Base-by-base conservation (phyloP, 192 early-diverging fungal species). In the Entomortierella lignicola region DNA sequence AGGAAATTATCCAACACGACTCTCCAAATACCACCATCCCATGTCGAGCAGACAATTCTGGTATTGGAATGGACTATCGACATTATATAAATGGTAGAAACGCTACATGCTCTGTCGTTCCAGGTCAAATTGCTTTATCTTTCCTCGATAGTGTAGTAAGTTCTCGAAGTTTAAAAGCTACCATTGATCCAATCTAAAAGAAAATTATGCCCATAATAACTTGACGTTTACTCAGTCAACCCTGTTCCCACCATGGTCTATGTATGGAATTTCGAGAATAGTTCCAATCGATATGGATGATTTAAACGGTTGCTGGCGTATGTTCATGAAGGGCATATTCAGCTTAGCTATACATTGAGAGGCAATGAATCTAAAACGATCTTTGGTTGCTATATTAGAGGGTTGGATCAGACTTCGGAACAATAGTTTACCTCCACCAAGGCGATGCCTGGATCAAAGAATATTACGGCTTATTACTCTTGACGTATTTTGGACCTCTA, bases 41-140 rank as follows among this genome's bases (percentile, higher is more conserved):
- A 2, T 58, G 60, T 37, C 34, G 60, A 18, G 55, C 27, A 21
- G 26, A 53, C n/a, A 31, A 63, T n/a, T 20, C 39, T 29, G 29
- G 55, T 7, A 3, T 58, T 27, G 29, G 29, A 23, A 55, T 72
- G 21, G 54, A 58, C 29, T 56, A 31, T 25, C 42, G 55, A 15
- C 69, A 72, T 25, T 72, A 58, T 29, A 32, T 72, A 3, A 63
- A 72, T 27, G 55, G 54, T 0, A 29, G 21, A 23, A 63, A 72
- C n/a, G 25, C 56, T 18, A 62, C 53, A 2, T 15, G 12, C 2
- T 32, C 21, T 11, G 60, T 42, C 1, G 8, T 25, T 20, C 67
- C 60, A 25, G 67, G 67, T 26, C 44, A 30, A 5, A 25, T 52
- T 30, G 32, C 39, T 8, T 18, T 15, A 26, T 31, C 52, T 26